A percentile compares a stretch with the other conserved stretches of the same genome.
Evolutionary conservation across 495 filamentous ascomycete species (phyloP).

Genomic region (Daldinia loculata): DNA sequence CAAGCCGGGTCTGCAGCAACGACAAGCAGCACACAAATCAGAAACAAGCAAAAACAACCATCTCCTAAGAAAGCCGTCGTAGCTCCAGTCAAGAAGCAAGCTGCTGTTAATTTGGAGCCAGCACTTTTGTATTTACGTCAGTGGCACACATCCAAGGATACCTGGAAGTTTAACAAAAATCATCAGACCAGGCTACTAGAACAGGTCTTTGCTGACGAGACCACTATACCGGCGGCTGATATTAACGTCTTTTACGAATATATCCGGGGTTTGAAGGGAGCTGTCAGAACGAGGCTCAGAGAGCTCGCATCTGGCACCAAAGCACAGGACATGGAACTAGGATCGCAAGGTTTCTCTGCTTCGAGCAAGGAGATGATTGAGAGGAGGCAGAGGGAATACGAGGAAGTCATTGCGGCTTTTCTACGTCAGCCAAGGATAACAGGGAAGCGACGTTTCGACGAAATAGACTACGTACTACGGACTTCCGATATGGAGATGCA

Average conservation of each 20-base stretch:
- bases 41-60: slow-evolving; percentile 45
- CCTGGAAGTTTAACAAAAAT: slow-evolving; percentile 95
- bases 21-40: slow-evolving; percentile 37
- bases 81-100: slow-evolving; percentile 46
- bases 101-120: slow-evolving; percentile 59
- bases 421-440: slow-evolving; percentile 44
- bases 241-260: slow-evolving; percentile 72
- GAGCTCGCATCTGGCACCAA: slow-evolving; percentile 66
- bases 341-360: slow-evolving; percentile 50
- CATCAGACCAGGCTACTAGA: slow-evolving; percentile 84
- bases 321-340: slow-evolving; percentile 58
- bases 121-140: slow-evolving; percentile 76
- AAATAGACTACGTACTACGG: slow-evolving; percentile 57
- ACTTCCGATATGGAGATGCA: slow-evolving; percentile 56
- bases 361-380: slow-evolving; percentile 54
- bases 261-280: slow-evolving; percentile 74
- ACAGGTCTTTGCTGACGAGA: slow-evolving; percentile 73
- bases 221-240: slow-evolving; percentile 68
- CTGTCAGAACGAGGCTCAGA: slow-evolving; percentile 68
- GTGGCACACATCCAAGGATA: slow-evolving; percentile 69
- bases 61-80: slow-evolving; percentile 45
- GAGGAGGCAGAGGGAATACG: slow-evolving; percentile 60
- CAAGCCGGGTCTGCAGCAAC: slow-evolving; percentile 48
- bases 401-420: slow-evolving; percentile 61
- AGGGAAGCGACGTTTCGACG: slow-evolving; percentile 52